Percentiles rank a stretch among this genome's conserved stretches.
phyloP scores from a whole-genome alignment of 805 yeast genomes.

The Candida nitratophila region DNA sequence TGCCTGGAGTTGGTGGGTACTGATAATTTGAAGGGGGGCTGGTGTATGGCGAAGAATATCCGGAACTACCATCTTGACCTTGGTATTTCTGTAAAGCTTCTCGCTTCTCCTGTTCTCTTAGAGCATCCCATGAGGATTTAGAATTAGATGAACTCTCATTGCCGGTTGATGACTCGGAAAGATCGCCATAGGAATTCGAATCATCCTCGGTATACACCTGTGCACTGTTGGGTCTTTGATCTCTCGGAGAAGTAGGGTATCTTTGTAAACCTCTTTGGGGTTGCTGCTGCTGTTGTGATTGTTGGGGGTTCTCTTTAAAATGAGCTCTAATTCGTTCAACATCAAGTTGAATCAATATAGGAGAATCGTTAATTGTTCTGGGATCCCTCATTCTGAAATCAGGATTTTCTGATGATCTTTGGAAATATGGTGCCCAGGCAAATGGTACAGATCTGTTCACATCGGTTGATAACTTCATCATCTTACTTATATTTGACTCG shows the following conservation, averaged over 20 bases:
- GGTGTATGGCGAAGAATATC: too few species aligned
- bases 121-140: neutral
- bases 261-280: neutral
- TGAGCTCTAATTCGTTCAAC: neutral
- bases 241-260: neutral
- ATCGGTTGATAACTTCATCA: conserved; percentile 14
- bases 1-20: neutral
- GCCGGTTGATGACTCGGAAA: too few species aligned
- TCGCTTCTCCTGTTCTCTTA: neutral
- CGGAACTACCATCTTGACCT: neutral
- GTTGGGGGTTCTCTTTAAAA: neutral
- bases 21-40: neutral
- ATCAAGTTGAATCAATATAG: neutral
- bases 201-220: too few species aligned
- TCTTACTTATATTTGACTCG: conserved; percentile 13
- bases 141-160: neutral
- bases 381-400: conserved; percentile 47
- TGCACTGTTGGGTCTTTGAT: neutral
- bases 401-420: conserved; percentile 43
- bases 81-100: neutral
- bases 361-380: neutral
- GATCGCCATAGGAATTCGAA: too few species aligned
- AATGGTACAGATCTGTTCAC: conserved; percentile 9
- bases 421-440: conserved; percentile 46
- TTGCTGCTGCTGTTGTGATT: neutral